Base-by-base conservation (phyloP, 495 filamentous ascomycete genomes). In the Penicillium paxilli region DNA sequence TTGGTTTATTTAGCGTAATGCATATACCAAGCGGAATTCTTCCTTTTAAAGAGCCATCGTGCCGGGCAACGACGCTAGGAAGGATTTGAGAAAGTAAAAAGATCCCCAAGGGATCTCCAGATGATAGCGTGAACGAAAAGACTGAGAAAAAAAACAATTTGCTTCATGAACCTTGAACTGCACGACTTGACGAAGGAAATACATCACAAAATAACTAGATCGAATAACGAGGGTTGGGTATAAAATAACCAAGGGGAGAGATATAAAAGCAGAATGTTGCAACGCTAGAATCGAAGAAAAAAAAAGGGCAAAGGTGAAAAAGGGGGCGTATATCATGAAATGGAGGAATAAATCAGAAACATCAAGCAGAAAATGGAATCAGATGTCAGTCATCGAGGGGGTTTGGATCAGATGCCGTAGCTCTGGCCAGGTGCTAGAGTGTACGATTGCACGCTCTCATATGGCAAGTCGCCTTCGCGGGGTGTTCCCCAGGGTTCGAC, bases 391-490 rank as follows among this genome's bases (percentile, higher is more conserved):
- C 1, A 17, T n/a, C 5, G 16, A n/a, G 25, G 14, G 25, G 2
- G 6, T 28, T 11, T 28, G 6, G 14, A 28, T 23, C 21, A 46
- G 44, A 46, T 46, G 12, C 44, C 44, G 33, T 50, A 44, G 25
- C 19, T 47, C 26, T 53, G 51, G 5, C 21, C 16, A 6, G 47
- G 53, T 20, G 28, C 28, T 19, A 49, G 37, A 8, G 47, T 23
- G 32, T 57, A 37, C 16, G 55, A 47, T 11, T 59, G 64, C 28
- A 75, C 26, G 23, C 57, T 68, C 44, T 76, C 72, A 46, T 74
- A 71, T 0, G 70, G 71, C 40, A 61, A 50, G 16, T 69, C 66
- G 0, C 45, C 21, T 22, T 69, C 67, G 19, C 68, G 47, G 23
- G 58, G 24, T 19, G 40, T 64, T 46, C 7, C 51, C 65, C 64